Base-by-base conservation (phyloP, 2,329 filamentous ascomycete species). In the Immersiporthe knoxdaviesiana region DNA sequence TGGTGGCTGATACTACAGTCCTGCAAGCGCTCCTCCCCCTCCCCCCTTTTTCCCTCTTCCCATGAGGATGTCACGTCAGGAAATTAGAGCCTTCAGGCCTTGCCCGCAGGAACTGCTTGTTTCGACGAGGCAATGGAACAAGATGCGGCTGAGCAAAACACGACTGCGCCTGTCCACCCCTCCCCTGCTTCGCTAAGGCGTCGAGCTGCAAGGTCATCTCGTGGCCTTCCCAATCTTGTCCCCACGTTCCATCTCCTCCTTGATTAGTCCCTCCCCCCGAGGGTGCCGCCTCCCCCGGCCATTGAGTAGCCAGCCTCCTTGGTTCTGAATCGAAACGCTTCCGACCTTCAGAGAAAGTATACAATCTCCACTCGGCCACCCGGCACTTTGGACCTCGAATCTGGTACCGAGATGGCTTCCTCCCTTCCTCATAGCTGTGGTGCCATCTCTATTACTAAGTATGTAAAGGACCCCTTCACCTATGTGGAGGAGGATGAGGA, bases 121-220 rank as follows among this genome's bases (percentile, higher is more conserved):
- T 47, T 47, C 27, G n/a, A 44, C 39, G 61, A 63, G 14, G 44
- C 44, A 52, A 50, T 14, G 27, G 44, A 32, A 35, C 61, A 63
- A 35, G 2, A 47, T 30, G 44, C 27, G 39, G 44, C 61, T 63
- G 24, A n/a, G 44, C 24, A 47, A 27, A 39, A 47, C 16, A n/a
- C 35, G 21, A 52, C 50, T 54, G 44, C 30, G 16, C 41, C 41
- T 7, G 18, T 59, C 18, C 21, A 30, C 24, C 35, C 24, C 2
- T n/a, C 16, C n/a, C 50, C 35, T 32, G 41, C 44, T 37, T 64
- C 62, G 62, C 30, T 52, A 58, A 56, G 50, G 35, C 24, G 47
- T 56, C 32, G 30, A 56, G 11, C 8, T 59, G 50, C 60, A 50
- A 64, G 68, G 54, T 37, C 66, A 59, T 67, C 65, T 69, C 68